These are phyloP conservation scores for Boeremia lycopersici DNA, from an alignment of 2,329 filamentous ascomycete genomes.

Conservation along the genomic window DNA sequence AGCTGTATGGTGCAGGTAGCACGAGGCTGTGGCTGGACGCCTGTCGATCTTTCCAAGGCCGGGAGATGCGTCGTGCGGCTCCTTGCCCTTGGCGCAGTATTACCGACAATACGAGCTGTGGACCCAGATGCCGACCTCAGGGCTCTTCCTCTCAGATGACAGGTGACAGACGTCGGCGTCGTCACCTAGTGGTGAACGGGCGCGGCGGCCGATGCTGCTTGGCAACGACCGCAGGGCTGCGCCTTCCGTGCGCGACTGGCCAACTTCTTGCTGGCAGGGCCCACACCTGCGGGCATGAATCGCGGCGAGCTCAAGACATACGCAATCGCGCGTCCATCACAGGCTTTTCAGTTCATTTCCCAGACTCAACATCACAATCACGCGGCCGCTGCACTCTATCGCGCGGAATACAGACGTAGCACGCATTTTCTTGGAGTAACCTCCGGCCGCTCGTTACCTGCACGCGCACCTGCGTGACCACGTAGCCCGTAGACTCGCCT, in stretches of 20 bases:
- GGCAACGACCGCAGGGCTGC: conserved; percentile 9
- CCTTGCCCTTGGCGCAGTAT: conserved; percentile 18
- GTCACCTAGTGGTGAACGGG: neutral
- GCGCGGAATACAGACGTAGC: conserved; percentile 8
- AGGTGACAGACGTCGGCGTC: neutral
- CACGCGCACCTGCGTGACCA: conserved; percentile 23
- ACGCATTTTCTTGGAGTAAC: conserved; percentile 17
- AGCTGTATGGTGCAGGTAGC: conserved; percentile 10
- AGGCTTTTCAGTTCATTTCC: conserved; percentile 16
- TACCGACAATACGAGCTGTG: conserved; percentile 11
- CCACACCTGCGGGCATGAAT: conserved; percentile 13
- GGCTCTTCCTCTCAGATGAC: neutral
- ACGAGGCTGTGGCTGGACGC: conserved; percentile 14
- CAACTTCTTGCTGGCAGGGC: conserved; percentile 21
- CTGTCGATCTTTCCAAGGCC: conserved; percentile 15
- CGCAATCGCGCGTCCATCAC: conserved; percentile 27
- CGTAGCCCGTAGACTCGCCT: conserved; percentile 18
- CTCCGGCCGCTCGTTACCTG: conserved; percentile 32
- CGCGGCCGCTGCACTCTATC: conserved; percentile 4
- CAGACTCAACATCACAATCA: conserved; percentile 4
- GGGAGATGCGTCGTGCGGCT: conserved; percentile 14
- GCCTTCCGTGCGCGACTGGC: conserved; percentile 18
- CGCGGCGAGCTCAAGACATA: conserved; percentile 22
- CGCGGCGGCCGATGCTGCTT: neutral
- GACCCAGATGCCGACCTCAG: neutral